A percentile compares a stretch with the other conserved stretches of the same genome.
phyloP scores from a whole-genome alignment of 768 basidiomycete species.

The Tricholoma hemisulphureum region DNA sequence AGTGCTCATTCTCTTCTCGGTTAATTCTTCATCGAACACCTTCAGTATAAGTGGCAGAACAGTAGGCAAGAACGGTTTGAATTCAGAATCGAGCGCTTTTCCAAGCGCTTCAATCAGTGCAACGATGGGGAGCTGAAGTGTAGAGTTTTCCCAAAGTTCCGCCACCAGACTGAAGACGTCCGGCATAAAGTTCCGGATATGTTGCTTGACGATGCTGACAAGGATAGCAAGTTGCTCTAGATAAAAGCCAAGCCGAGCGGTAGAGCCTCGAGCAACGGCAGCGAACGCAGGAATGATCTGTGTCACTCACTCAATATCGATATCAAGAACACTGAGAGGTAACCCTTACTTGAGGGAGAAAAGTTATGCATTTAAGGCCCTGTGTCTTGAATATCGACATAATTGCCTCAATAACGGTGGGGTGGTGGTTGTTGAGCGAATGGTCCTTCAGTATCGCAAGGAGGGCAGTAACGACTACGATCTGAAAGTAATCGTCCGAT shows the following conservation, averaged over 20 bases:
- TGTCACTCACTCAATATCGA: constrained; percentile 10
- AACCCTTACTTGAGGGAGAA: constrained; percentile 78
- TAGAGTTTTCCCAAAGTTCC: constrained; percentile 85
- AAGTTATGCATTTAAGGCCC: constrained; percentile 92
- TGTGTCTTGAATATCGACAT: constrained; percentile 99
- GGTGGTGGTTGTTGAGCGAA: constrained; percentile 80
- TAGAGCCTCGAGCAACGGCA: constrained; percentile 76
- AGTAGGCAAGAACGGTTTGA: constrained; percentile 91
- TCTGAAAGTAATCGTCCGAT: constrained; percentile 96
- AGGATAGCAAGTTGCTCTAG: constrained; percentile 94
- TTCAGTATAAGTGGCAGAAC: constrained; percentile 87
- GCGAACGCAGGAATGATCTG: constrained; percentile 96
- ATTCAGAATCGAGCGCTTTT: constrained; percentile 92
- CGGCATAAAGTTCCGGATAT: constrained; percentile 87
- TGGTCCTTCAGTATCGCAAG: constrained; percentile 87
- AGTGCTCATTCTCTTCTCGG: constrained; percentile 71
- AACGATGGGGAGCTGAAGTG: constrained; percentile 88
- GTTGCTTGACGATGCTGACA: constrained; percentile 95
- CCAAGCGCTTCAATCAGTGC: constrained; percentile 90
- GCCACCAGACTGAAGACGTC: constrained; percentile 83
- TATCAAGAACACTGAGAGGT: background rate
- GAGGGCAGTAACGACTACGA: constrained; percentile 87
- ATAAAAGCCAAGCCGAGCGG: constrained; percentile 84
- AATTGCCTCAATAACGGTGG: constrained; percentile 93
- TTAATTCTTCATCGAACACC: constrained; percentile 85